These are phyloP conservation scores for Globisporangium paddicum DNA, from an alignment of 352 stramenopile genomes.

Conservation along the genomic window DNA sequence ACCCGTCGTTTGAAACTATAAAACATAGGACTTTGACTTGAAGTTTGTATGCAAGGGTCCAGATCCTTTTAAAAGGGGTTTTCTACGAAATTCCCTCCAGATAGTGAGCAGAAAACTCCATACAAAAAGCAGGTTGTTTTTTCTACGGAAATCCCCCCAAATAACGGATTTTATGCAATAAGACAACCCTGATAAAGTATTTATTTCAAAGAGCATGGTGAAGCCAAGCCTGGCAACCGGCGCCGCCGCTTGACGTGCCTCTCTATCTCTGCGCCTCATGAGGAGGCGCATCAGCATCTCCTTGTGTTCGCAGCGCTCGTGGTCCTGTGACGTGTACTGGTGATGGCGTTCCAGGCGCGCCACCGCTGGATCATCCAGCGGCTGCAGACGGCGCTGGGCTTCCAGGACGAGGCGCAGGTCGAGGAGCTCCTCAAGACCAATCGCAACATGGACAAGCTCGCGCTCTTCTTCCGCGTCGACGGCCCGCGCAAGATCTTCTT, in stretches of 20 bases:
- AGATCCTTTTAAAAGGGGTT: no score
- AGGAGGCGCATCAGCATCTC: not conserved
- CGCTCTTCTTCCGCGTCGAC: slow-evolving; percentile 63
- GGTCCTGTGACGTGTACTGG: not conserved
- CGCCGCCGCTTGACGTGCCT: not conserved
- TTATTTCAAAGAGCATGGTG: no score
- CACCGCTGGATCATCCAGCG: slow-evolving; percentile 86
- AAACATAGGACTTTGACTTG: no score
- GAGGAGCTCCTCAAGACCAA: slow-evolving; percentile 79
- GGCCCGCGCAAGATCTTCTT: slow-evolving; percentile 76
- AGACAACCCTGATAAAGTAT: no score
- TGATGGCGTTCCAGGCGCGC: slow-evolving; percentile 81
- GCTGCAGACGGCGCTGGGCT: slow-evolving; percentile 65
- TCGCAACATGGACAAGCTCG: slow-evolving; percentile 72
- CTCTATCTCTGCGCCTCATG: not conserved
- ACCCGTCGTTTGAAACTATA: no score
- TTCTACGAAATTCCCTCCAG: no score
- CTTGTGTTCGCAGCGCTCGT: not conserved
- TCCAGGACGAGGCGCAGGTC: slow-evolving; percentile 67
- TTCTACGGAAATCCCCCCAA: no score
- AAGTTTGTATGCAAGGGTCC: no score
- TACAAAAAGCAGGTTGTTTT: no score
- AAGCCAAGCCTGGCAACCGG: no score
- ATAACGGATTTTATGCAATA: no score
- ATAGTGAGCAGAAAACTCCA: no score